Conservation (phyloP, 257 asterid genomes). For the Echites panduratus region DNA sequence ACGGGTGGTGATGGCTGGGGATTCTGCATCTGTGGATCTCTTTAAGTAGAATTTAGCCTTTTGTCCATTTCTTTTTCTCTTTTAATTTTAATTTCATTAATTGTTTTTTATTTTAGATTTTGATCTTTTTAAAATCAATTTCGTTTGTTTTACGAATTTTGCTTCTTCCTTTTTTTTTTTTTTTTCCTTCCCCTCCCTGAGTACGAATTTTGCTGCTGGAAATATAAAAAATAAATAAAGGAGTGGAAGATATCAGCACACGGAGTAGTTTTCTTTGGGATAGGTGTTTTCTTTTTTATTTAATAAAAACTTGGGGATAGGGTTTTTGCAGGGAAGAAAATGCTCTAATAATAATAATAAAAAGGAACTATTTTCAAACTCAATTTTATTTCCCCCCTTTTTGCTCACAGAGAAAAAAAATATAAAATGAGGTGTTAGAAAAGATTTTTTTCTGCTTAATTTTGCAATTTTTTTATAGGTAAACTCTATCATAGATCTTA, state of each 20-base stretch:
- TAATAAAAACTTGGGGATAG: background rate
- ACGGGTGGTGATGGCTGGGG: conserved; percentile 13
- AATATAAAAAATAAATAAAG: background rate
- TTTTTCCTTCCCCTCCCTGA: too few species aligned
- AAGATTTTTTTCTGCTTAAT: too few species aligned
- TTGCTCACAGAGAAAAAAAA: background rate
- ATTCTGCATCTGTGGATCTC: conserved; percentile 20
- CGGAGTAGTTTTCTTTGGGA: conserved; percentile 1
- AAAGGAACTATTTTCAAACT: background rate
- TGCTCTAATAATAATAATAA: background rate
- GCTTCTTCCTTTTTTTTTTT: too few species aligned
- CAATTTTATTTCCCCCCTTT: background rate
- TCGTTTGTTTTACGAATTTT: background rate
- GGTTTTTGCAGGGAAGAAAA: background rate
- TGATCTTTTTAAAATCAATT: background rate
- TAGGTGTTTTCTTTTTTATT: too few species aligned
- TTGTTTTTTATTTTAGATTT: background rate
- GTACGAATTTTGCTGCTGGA: too few species aligned
- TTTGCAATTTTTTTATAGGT: too few species aligned
- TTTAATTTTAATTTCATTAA: background rate
- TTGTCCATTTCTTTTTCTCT: background rate
- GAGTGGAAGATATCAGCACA: conserved; percentile 15
- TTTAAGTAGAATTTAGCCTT: background rate
- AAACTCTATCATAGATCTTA: too few species aligned
- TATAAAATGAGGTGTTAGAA: background rate